Evolutionary conservation across 208 protist genomes (phyloP), one percentile per base, ranked within the genome.

Genomic region (Crithidia sp.): DNA sequence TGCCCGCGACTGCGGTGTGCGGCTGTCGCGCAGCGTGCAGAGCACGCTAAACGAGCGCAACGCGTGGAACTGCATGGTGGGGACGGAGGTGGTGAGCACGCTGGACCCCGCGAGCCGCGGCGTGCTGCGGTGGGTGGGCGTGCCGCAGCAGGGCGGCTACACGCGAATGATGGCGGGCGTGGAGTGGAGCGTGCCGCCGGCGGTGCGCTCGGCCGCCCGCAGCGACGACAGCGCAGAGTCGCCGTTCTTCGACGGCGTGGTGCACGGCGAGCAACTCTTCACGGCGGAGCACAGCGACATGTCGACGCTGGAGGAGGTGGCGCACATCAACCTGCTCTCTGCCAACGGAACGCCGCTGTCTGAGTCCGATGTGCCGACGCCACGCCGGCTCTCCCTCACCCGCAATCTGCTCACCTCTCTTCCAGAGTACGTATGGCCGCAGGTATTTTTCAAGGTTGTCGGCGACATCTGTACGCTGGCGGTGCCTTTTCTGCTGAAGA

Each of bases 401-500:
- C 28, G 36, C 4, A 78, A 68, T 3, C 59, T 90, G 5, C 54
- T 84, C 3, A 63, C 68, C 9, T 75, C 79, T 14, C 65, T 87
- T 13, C 82, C 82, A 10, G 60, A 69, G 40, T 81, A 79, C 57
- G 71, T 87, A 10, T 83, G 58, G 49, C 36, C 19, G 56, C 76
- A 91, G 37, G 67, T 89, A 45, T 74, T 87, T 7, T 82, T 88
- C 54, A 76, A 85, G 65, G 17, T 96, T 9, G 14, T 86, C 7
- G 71, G 81, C 37, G 81, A 89, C 59, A 69, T 82, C 36, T 81
- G 77, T 62, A 71, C 67, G 10, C 86, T 96, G 43, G n/a, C 71
- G 9, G 9, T 69, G 13, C 94, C 94, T 4, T 53, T 85, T 12
- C 52, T 95, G n/a, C 74, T 97, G 17, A 58, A 87, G 40, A 77